Evolutionary conservation across 2,329 filamentous ascomycete genomes (phyloP).

Genomic region (Trichoderma sp.): DNA sequence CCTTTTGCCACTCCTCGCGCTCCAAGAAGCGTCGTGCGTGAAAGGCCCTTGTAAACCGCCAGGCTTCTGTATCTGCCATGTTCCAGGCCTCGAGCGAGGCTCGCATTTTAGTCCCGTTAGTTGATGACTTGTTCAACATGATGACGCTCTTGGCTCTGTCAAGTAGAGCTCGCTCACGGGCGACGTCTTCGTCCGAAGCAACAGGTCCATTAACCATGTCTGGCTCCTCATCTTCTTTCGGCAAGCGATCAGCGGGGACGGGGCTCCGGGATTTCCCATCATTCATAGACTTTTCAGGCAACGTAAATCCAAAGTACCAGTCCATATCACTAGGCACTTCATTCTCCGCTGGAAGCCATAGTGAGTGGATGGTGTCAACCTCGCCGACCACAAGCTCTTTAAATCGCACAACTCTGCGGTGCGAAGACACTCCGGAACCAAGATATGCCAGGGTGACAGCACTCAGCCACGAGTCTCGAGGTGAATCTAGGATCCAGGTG

Average conservation of each 20-base stretch:
- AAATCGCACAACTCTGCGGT: slow-evolving; percentile 66
- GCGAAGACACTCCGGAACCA: slow-evolving; percentile 56
- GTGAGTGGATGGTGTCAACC: slow-evolving; percentile 57
- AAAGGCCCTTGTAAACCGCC: slow-evolving; percentile 70
- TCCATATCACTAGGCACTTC: slow-evolving; percentile 68
- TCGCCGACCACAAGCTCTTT: slow-evolving; percentile 78
- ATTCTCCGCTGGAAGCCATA: slow-evolving; percentile 78
- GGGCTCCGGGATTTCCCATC: slow-evolving; percentile 32
- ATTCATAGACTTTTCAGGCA: slow-evolving; percentile 58
- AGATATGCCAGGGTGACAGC: slow-evolving; percentile 68
- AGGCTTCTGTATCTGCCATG: slow-evolving; percentile 71
- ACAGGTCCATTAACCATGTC: slow-evolving; percentile 47
- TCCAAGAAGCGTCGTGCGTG: slow-evolving; percentile 61
- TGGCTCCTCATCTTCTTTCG: slow-evolving; percentile 18
- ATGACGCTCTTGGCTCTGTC: slow-evolving; percentile 46
- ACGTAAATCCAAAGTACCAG: slow-evolving; percentile 84
- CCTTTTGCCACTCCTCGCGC: slow-evolving; percentile 63
- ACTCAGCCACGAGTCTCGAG: slow-evolving; percentile 75
- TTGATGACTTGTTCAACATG: slow-evolving; percentile 44
- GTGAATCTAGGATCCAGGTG: slow-evolving; percentile 62
- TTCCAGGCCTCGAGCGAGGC: slow-evolving; percentile 63
- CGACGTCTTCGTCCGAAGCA: slow-evolving; percentile 50
- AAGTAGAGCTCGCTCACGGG: slow-evolving; percentile 54
- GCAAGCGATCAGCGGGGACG: slow-evolving; percentile 26
- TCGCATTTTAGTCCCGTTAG: slow-evolving; percentile 44